Base-by-base conservation (phyloP, 331 rosid species). In the Pyracantha coccinea region DNA sequence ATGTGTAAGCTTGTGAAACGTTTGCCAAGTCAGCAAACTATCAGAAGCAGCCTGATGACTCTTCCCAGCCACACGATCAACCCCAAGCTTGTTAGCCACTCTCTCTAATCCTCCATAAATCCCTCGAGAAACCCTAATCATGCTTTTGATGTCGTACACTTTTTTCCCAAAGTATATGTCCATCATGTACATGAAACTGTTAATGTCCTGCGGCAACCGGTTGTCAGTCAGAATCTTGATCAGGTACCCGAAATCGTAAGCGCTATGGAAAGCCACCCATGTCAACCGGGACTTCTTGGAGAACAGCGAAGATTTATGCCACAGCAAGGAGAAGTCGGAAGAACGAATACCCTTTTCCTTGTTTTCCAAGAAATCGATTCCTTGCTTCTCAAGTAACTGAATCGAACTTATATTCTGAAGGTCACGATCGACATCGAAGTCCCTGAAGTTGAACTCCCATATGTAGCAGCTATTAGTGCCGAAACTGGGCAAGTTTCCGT, bases 391-490 rank as follows among this genome's bases (percentile, higher is more conserved):
- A 55, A 76, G 80, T 10, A 68, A 55, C 19, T 25, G 25, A 3
- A 76, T 12, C 1, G 79, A 38, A 14, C n/a, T 31, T 38, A 6
- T 2, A 32, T 24, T 29, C 6, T 68, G 60, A 21, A 2, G 12
- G 33, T 67, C 59, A 15, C 16, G 57, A 3, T 35, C 23, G 14
- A 75, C 8, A 17, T 76, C 79, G 19, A 76, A 76, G 28, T 76
- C 79, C 24, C 55, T 38, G 58, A 76, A 67, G 35, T 76, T 76
- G 73, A 76, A 76, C 44, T 76, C 74, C 79, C 79, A 76, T 13
- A 68, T 58, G 79, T 11, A 50, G 23, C 47, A 50, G 71, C 8
- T n/a, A 4, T 25, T 11, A 7, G 24, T 69, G 9, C 73, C 73
- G 6, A 70, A 29, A 50, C 5, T 17, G 15, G 63, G 74, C 11